These are phyloP conservation scores for Brassica incana DNA, from an alignment of 345 rosid species.

Conservation along the genomic window DNA sequence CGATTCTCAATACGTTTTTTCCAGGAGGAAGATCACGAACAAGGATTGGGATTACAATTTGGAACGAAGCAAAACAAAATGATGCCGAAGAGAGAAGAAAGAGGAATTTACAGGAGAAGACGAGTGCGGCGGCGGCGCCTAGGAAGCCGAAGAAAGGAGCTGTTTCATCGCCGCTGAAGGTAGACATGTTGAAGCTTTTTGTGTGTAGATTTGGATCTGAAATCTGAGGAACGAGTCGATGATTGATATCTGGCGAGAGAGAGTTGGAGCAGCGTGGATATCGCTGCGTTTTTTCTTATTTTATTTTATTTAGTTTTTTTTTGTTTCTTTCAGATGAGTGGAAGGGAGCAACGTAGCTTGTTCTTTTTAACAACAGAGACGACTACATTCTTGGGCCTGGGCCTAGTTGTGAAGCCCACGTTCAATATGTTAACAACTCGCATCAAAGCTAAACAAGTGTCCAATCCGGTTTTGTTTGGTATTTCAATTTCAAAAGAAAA, in stretches of 20 bases:
- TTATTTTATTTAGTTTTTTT: background rate
- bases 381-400: constrained; percentile 30
- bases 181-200: constrained; percentile 27
- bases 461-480: background rate
- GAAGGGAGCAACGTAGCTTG: constrained; percentile 33
- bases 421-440: background rate
- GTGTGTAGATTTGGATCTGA: background rate
- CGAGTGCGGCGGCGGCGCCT: constrained; percentile 95
- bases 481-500: background rate
- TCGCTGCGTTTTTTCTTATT: constrained; percentile 16
- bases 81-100: background rate
- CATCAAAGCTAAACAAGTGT: background rate
- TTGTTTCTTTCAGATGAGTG: constrained; percentile 29
- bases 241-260: constrained; percentile 28
- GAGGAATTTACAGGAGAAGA: constrained; percentile 72
- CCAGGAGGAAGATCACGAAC: constrained; percentile 8
- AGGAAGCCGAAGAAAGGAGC: constrained; percentile 96
- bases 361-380: background rate
- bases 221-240: constrained; percentile 9
- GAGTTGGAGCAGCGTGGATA: constrained; percentile 22
- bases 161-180: constrained; percentile 90
- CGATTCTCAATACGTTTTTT: background rate
- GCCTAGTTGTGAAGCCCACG: background rate
- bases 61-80: background rate
- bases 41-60: no score